phyloP scores from a whole-genome alignment of 2,329 filamentous ascomycete species.

The Lasiodiplodia theobromae region DNA sequence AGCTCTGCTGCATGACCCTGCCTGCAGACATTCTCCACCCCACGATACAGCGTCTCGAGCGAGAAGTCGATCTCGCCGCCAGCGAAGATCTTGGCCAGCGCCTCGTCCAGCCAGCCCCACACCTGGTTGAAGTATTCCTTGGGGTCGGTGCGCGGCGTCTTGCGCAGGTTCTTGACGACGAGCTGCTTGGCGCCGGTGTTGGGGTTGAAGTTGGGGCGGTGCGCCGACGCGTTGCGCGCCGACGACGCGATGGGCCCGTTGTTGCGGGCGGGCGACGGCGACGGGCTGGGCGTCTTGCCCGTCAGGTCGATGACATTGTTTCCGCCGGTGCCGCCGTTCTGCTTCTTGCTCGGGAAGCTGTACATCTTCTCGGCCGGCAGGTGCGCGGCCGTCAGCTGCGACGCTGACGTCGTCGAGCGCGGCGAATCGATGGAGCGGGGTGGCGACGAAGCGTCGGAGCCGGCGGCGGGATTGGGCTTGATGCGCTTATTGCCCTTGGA shows the following conservation, averaged over 20 bases:
- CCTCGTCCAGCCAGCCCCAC: constrained; percentile 75
- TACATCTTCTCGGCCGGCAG: constrained; percentile 60
- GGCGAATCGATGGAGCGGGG: constrained; percentile 38
- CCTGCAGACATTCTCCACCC: constrained; percentile 89
- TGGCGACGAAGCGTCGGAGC: constrained; percentile 33
- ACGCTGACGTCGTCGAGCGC: constrained; percentile 27
- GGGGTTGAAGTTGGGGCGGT: constrained; percentile 68
- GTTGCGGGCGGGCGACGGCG: constrained; percentile 33
- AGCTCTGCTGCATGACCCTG: constrained; percentile 75
- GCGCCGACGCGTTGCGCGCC: constrained; percentile 35
- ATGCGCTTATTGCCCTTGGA: constrained; percentile 51
- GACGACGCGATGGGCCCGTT: not conserved
- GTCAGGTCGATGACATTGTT: constrained; percentile 53
- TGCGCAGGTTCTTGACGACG: constrained; percentile 89
- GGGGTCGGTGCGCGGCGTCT: constrained; percentile 68
- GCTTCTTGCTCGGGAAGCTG: constrained; percentile 49
- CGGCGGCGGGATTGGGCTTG: constrained; percentile 28
- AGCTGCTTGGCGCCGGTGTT: constrained; percentile 82
- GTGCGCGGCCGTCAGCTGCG: constrained; percentile 14
- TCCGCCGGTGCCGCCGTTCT: constrained; percentile 35
- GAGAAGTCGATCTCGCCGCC: constrained; percentile 67
- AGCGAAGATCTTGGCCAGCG: constrained; percentile 76
- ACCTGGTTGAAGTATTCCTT: constrained; percentile 80
- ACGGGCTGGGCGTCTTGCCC: constrained; percentile 42
- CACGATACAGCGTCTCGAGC: constrained; percentile 88